Evolutionary conservation across 1,284 basidiomycete species (phyloP), one percentile per base, ranked within the genome.

Genomic region (Ceratobasidium sp.): DNA sequence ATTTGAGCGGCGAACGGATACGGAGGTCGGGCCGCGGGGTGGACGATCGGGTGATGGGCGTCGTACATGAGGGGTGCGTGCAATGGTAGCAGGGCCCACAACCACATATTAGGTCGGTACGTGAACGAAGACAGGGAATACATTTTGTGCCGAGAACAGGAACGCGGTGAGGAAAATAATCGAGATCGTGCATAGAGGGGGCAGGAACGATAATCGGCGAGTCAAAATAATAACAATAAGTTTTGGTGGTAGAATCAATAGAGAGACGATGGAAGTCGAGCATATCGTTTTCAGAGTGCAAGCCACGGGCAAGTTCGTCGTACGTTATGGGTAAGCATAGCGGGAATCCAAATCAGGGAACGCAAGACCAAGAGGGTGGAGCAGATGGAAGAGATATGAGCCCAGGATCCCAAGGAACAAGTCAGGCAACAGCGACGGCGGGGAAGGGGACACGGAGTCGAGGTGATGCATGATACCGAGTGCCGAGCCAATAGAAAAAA

Each of bases 141-240:
- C 69, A 71, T 42, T 71, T 71, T 4, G 49, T 53, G 33, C 53
- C 69, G 40, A 71, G 40, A 15, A 71, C 53, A 40, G 23, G 55
- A 18, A 56, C 69, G 13, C 28, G 69, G 20, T 71, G 51, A 18
- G 69, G 69, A 42, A 71, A 71, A 20, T 71, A 71, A 33, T 71
- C 51, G 20, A 71, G 26, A 18, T 71, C 69, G 69, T 58, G 69
- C 69, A 71, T 71, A 10, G n/a, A 2, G 15, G 53, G 69, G 3
- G 69, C 51, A 23, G 69, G 69, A 7, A 23, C 26, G 23, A 56
- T 71, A 23, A 20, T n/a, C 42, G 53, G 69, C 33, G 70, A 72
- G n/a, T 60, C 55, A 40, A 44, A 18, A 55, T 26, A 39, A 72
- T 72, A 60, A 26, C 33, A 39, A 60, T 72, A 44, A 40, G 28